These are phyloP conservation scores for Bruguiera hainesii DNA, from an alignment of 441 rosid genomes.

Conservation along the genomic window DNA sequence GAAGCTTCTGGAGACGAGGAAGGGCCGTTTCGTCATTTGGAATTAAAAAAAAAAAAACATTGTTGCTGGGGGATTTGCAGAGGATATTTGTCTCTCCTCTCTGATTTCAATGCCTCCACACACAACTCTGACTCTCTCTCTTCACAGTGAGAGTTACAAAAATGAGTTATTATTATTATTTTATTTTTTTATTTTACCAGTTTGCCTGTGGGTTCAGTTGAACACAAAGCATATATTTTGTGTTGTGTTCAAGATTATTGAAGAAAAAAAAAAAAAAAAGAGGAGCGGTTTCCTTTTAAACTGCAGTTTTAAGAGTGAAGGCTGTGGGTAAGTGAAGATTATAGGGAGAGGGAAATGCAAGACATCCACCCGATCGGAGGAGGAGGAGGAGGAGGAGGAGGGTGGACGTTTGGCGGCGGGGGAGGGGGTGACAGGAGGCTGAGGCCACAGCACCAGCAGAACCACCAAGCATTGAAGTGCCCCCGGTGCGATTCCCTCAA, in stretches of 20 bases:
- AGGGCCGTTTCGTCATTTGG: constrained; percentile 21
- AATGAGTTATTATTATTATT: no score
- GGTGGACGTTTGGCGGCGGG: constrained; percentile 30
- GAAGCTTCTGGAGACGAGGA: background rate
- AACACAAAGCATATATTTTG: background rate
- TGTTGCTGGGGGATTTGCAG: constrained; percentile 24
- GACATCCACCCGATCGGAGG: constrained; percentile 47
- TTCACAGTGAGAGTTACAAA: background rate
- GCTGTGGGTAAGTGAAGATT: background rate
- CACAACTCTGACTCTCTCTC: background rate
- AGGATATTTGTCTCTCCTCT: constrained; percentile 35
- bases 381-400: constrained; percentile 36
- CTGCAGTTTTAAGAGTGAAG: background rate
- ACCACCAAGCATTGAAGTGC: constrained; percentile 74
- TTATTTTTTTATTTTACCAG: background rate
- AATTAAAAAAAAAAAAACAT: background rate
- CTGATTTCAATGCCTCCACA: background rate
- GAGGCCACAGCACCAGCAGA: constrained; percentile 56
- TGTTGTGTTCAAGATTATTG: background rate
- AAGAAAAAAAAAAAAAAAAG: no score
- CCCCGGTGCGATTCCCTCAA: constrained; percentile 85
- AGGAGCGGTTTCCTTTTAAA: no score
- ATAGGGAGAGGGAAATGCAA: constrained; percentile 37
- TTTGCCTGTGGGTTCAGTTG: background rate
- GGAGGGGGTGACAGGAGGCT: constrained; percentile 58